Evolutionary conservation across 2,329 filamentous ascomycete genomes (phyloP), one percentile per base, ranked within the genome.

Genomic region (Colletotrichum sp.): DNA sequence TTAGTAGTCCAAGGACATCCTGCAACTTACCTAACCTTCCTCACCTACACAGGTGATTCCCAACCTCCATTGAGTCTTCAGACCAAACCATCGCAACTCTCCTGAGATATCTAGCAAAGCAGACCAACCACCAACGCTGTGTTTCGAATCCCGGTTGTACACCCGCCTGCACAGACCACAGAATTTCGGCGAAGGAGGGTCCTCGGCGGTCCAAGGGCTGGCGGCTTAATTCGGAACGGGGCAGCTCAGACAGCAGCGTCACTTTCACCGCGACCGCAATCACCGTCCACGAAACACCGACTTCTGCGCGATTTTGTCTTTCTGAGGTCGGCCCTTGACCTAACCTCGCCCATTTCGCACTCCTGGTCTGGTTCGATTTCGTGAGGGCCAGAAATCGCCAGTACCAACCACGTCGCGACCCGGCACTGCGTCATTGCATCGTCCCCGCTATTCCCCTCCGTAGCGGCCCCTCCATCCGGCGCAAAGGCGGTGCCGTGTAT

Each of bases 141-240:
- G 15, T 39, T n/a, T 36, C 13, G 34, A 55, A 34, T 64, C 43
- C 52, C 32, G 21, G 34, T 34, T 39, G 59, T 8, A 24, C 30
- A 26, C 18, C 21, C 57, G 57, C 43, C 71, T 64, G 74, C 74
- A 76, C 74, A 69, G 70, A 72, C 71, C 48, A 61, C 18, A 75
- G 48, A 74, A 52, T 32, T 68, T 69, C 59, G 48, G 64, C 32
- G 66, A 63, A 63, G 32, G 67, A 71, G 66, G 60, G 63, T 68
- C 66, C 63, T 43, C 30, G 48, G 71, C 61, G 21, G 36, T 63
- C 43, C 61, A 68, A 36, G 48, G 60, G 34, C 21, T 64, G 60
- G 30, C 74, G 74, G 74, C 74, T 76, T 63, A 75, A 75, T 75
- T 67, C 74, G 71, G 74, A 76, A 76, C 75, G 60, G 69, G 64